These are phyloP conservation scores for Venturia aucupariae DNA, from an alignment of 2,329 filamentous ascomycete species.

Conservation along the genomic window DNA sequence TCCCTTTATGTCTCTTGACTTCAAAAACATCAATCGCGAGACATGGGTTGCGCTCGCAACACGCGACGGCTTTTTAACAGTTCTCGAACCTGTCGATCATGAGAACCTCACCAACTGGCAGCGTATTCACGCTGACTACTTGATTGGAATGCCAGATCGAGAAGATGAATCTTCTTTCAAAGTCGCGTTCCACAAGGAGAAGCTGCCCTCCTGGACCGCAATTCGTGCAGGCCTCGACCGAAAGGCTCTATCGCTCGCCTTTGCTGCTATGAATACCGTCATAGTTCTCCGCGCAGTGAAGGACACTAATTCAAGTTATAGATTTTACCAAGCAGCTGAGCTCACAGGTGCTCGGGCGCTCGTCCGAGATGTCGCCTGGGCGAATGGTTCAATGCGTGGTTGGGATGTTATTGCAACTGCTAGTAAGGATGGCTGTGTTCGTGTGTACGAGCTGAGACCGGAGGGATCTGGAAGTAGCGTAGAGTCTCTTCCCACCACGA, in stretches of 20 bases:
- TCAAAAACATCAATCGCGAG: constrained; percentile 76
- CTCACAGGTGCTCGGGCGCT: constrained; percentile 64
- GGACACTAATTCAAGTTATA: constrained; percentile 40
- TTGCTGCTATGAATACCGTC: constrained; percentile 76
- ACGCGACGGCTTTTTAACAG: constrained; percentile 66
- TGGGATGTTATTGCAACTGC: constrained; percentile 87
- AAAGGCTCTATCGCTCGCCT: constrained; percentile 71
- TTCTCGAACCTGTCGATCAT: constrained; percentile 79
- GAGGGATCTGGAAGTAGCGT: not conserved
- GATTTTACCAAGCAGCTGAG: constrained; percentile 74
- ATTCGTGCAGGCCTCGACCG: constrained; percentile 71
- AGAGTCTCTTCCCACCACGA: not conserved
- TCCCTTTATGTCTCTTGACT: constrained; percentile 68
- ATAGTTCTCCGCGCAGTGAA: constrained; percentile 72
- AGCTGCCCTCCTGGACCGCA: constrained; percentile 67
- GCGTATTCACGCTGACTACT: constrained; percentile 58
- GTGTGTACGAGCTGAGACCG: constrained; percentile 76
- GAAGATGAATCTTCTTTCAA: constrained; percentile 83
- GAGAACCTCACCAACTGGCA: constrained; percentile 72
- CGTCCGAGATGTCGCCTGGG: constrained; percentile 85
- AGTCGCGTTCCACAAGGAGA: constrained; percentile 81
- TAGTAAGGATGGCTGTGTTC: constrained; percentile 81
- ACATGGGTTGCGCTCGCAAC: constrained; percentile 81
- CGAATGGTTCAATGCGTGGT: constrained; percentile 79
- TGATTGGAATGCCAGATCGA: constrained; percentile 48